Percentiles rank a stretch among this genome's conserved stretches.
phyloP scores from a whole-genome alignment of 495 filamentous ascomycete species.

The Wilcoxina mikolae region DNA sequence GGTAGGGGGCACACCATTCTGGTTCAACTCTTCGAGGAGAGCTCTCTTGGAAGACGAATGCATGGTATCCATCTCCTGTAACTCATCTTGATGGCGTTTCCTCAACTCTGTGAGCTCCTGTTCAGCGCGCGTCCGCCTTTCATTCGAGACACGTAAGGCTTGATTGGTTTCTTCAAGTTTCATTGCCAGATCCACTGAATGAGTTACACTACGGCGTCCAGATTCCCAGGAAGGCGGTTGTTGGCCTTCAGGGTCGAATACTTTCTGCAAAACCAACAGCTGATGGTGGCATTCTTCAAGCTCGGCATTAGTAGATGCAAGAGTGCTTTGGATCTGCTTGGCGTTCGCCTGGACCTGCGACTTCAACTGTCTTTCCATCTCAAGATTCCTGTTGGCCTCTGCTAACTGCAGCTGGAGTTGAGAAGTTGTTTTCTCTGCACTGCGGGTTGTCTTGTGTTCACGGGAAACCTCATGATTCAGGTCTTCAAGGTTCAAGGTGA shows the following conservation, averaged over 20 bases:
- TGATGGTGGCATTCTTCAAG: conserved; percentile 64
- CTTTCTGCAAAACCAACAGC: conserved; percentile 64
- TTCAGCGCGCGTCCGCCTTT: conserved; percentile 70
- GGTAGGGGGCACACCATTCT: conserved; percentile 62
- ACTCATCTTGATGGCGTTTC: conserved; percentile 52
- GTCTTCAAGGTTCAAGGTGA: conserved; percentile 77
- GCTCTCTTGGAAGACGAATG: conserved; percentile 58
- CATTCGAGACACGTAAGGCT: conserved; percentile 69
- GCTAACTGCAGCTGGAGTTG: conserved; percentile 67
- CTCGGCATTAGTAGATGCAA: conserved; percentile 66
- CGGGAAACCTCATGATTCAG: conserved; percentile 82
- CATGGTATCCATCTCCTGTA: conserved; percentile 55
- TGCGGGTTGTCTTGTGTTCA: conserved; percentile 80
- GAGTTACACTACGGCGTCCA: conserved; percentile 41
- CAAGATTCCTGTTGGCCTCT: conserved; percentile 74
- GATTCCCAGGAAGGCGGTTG: conserved; percentile 46
- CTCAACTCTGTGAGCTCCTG: conserved; percentile 68
- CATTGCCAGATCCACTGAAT: conserved; percentile 57
- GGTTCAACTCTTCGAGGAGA: conserved; percentile 72
- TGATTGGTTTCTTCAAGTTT: conserved; percentile 80
- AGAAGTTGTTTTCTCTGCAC: conserved; percentile 83
- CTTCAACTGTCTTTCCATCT: conserved; percentile 77
- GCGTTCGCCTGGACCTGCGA: conserved; percentile 75
- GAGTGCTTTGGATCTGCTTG: conserved; percentile 57
- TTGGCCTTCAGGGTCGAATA: conserved; percentile 67